Evolutionary conservation across 164 flowering plant genomes (phyloP), one percentile per base, ranked within the genome.

Genomic region (Vitis rupestris): DNA sequence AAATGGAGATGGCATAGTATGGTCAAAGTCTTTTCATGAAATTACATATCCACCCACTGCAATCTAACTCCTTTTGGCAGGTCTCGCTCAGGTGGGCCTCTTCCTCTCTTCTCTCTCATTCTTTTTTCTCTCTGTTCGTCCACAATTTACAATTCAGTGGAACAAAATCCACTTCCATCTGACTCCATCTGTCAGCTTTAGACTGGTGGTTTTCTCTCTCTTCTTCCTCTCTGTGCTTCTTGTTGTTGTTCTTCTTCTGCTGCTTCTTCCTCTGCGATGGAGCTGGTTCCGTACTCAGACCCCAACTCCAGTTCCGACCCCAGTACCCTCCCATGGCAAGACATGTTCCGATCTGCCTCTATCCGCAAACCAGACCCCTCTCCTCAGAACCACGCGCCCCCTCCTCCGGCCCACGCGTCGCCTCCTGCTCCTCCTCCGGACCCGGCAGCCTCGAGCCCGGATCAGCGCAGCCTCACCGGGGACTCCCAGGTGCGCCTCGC

Each of bases 341-440:
- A 94, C 76, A 92, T 94, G 98, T 94, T 94, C 80, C 86, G 94
- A 79, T 86, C 97, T 11, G 97, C 89, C 49, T 91, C 98, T 9
- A 23, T 76, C 19, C 76, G 96, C 7, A 83, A 82, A 70, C 93
- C 98, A 16, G 73, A 72, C 62, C 63, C 78, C 60, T 51, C 70
- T 51, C 77, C 74, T 9, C 78, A 54, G 14, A 16, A 52, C 61
- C 74, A 44, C 47, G 27, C 76, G 44, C 74, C 85, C 0, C 65
- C 77, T 9, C 79, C 70, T 12, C 61, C 61, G 12, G 50, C 61
- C 67, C 67, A 15, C 70, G 48, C 67, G 56, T 69, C 74, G 16
- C 59, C 77, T 3, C 70, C 76, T 3, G 62, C 66, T 13, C 61
- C 56, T 3, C 47, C 85, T 16, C 48, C 73, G 8, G 64, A 13